Percentiles rank a stretch among this genome's conserved stretches.
Conservation (phyloP, 2,329 filamentous ascomycete genomes). For the Ilyonectria destructans region DNA sequence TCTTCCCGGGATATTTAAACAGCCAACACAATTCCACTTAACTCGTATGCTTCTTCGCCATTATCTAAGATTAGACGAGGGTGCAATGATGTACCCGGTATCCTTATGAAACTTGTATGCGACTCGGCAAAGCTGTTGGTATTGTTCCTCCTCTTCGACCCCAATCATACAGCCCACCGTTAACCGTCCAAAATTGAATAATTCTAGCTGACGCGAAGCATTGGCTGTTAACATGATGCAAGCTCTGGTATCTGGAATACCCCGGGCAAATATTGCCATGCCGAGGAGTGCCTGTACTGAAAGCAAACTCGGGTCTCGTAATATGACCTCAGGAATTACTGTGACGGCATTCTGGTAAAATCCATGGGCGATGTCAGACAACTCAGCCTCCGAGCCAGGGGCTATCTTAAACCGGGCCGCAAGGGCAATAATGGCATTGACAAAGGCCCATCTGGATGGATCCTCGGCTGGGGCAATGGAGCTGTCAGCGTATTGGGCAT, state of each 20-base stretch:
- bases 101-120: no score
- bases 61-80: no score
- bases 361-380: neutral
- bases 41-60: no score
- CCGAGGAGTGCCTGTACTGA: slow-evolving; percentile 5
- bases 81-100: no score
- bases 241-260: neutral
- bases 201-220: slow-evolving; percentile 2
- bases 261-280: neutral
- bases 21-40: no score
- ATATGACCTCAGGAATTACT: slow-evolving; percentile 5
- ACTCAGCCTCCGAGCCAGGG: neutral
- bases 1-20: no score
- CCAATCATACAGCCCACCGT: no score
- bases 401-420: neutral
- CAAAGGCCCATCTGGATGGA: neutral
- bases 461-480: neutral
- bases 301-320: neutral
- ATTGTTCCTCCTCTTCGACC: no score
- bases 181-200: neutral
- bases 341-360: slow-evolving; percentile 4
- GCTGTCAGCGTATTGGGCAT: neutral
- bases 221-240: neutral
- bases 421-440: neutral
- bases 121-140: no score